Conservation (phyloP, 257 asterid genomes). For the Gynochthodes officinalis region DNA sequence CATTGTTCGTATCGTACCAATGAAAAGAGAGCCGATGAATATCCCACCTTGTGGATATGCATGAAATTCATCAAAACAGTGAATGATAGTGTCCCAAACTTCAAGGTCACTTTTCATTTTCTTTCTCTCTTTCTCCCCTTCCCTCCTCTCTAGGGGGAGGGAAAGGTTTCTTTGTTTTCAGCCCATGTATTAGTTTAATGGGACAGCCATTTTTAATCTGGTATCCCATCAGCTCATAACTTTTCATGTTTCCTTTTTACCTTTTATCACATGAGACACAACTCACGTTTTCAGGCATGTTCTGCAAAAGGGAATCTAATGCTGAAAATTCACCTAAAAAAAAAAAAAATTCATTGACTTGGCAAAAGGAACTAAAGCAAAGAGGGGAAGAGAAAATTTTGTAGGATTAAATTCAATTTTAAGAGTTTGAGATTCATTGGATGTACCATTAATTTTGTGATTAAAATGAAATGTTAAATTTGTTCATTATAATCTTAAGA, state of each 20-base stretch:
- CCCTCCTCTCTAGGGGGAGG: too few relatives aligned
- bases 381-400: too few relatives aligned
- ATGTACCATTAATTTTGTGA: too few relatives aligned
- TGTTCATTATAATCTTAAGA: neutral
- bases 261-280: conserved; percentile 32
- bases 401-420: too few relatives aligned
- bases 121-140: too few relatives aligned
- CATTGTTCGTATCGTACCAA: neutral
- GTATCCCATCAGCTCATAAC: conserved; percentile 14
- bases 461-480: too few relatives aligned
- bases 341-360: too few relatives aligned
- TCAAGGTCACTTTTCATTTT: conserved; percentile 19
- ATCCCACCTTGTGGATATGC: conserved; percentile 13
- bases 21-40: neutral
- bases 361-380: too few relatives aligned
- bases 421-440: too few relatives aligned
- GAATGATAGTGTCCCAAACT: conserved; percentile 21
- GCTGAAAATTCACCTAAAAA: too few relatives aligned
- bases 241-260: conserved; percentile 19
- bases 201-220: neutral
- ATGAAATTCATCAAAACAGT: conserved; percentile 18
- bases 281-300: conserved; percentile 9
- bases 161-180: conserved; percentile 1
- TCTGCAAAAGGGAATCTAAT: conserved; percentile 6
- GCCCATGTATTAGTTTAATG: neutral